Evolutionary conservation across 371 early-diverging fungal genomes (phyloP).

Genomic region (Quaeritorhiza haematococci): DNA sequence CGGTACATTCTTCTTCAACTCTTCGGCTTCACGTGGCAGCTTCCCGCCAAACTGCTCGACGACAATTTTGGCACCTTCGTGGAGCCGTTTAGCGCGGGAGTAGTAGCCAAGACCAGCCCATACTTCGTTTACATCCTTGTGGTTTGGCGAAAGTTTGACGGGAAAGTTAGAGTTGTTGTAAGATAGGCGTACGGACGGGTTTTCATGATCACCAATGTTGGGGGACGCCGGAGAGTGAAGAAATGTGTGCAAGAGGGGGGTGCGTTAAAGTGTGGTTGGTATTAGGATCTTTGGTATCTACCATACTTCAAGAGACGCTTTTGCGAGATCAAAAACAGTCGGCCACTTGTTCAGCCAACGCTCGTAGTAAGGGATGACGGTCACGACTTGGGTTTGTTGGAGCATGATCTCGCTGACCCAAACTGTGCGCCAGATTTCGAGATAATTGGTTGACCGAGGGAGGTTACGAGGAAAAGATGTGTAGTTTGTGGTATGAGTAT

Average conservation of each 20-base stretch:
- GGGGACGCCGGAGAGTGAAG: too few species aligned
- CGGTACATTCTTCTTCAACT: slow-evolving; percentile 59
- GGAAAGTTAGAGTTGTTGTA: too few species aligned
- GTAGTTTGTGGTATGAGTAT: neutral
- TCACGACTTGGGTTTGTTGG: slow-evolving; percentile 74
- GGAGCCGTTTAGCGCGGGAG: slow-evolving; percentile 66
- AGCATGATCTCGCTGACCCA: slow-evolving; percentile 86
- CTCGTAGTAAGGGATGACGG: slow-evolving; percentile 67
- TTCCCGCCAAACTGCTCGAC: slow-evolving; percentile 49
- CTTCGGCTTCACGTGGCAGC: slow-evolving; percentile 53
- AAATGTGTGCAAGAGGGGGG: too few species aligned
- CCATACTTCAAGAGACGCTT: slow-evolving; percentile 58
- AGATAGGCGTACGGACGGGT: neutral
- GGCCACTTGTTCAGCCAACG: slow-evolving; percentile 77
- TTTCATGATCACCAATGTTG: too few species aligned
- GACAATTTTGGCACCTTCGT: slow-evolving; percentile 65
- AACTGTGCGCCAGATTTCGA: too few species aligned
- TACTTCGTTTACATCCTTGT: slow-evolving; percentile 60
- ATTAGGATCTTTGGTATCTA: too few species aligned
- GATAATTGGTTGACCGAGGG: neutral
- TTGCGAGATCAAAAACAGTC: slow-evolving; percentile 62
- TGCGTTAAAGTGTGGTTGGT: too few species aligned
- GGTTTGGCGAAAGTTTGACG: too few species aligned
- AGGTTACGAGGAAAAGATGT: neutral
- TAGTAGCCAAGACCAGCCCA: slow-evolving; percentile 87